Evolutionary conservation across 495 filamentous ascomycete species (phyloP).

Genomic region (Aspergillus bridgeri): DNA sequence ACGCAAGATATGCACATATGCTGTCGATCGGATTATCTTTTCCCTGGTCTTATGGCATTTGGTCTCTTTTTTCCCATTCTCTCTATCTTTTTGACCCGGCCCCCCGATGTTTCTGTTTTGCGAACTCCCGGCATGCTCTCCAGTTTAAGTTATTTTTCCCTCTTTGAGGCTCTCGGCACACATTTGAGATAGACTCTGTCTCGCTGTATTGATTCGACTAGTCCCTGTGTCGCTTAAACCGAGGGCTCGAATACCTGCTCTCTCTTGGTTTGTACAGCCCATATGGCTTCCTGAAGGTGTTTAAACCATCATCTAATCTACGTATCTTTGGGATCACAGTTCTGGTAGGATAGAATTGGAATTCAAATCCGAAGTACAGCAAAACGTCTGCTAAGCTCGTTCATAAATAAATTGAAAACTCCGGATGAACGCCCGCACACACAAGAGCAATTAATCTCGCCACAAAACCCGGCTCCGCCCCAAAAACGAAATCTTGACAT

Average conservation of each 20-base stretch:
- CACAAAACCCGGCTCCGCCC: conserved; percentile 10
- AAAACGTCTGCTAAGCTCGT: not conserved
- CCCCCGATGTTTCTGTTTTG: not conserved
- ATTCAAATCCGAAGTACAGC: not conserved
- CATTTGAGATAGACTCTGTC: too few species aligned
- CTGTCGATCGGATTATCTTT: too few species aligned
- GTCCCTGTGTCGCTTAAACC: too few species aligned
- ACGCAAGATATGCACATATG: not conserved
- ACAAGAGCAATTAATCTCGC: conserved; percentile 12
- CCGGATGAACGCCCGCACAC: conserved; percentile 1
- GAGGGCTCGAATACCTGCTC: too few species aligned
- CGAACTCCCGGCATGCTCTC: too few species aligned
- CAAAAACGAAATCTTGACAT: conserved; percentile 7
- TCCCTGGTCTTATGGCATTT: too few species aligned
- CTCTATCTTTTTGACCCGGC: too few species aligned
- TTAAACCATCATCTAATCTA: not conserved
- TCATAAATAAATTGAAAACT: not conserved
- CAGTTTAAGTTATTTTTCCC: too few species aligned
- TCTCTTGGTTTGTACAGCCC: too few species aligned
- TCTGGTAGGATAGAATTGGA: not conserved
- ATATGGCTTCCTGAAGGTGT: too few species aligned
- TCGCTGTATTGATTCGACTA: too few species aligned
- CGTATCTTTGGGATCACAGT: not conserved
- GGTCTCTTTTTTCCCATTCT: too few species aligned
- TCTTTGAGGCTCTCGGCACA: not conserved